Evolutionary conservation across 257 asterid genomes (phyloP), one percentile per base, ranked within the genome.

Genomic region (Solanum virginianum): DNA sequence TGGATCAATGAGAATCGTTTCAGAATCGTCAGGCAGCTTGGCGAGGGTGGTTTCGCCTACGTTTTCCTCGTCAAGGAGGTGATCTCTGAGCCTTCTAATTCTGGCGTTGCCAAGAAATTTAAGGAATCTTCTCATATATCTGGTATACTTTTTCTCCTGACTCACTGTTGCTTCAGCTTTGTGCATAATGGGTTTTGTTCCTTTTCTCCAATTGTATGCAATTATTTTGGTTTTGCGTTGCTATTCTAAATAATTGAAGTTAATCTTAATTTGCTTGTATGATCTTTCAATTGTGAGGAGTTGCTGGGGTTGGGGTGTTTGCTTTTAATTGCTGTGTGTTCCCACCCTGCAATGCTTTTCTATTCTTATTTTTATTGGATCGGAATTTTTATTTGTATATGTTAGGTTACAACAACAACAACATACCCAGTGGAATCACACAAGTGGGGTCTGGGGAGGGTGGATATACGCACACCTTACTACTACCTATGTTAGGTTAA

Each of bases 1-100:
- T 97, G 99, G 99, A 97, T 97, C 94, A 95, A 95, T 84, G 99
- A 97, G 85, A 95, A 97, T 62, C 93, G 99, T 69, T 97, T 97
- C 93, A 93, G 84, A 92, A 89, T 97, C 86, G 80, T 93, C 14
- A 89, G 98, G 89, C 97, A 94, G 94, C 96, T 97, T 16, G 99
- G 98, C 4, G 98, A 97, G 88, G 99, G 98, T 85, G 99, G 95
- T n/a, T 97, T 97, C 85, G 98, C 99, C 20, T 97, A 81, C 87
- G 99, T 95, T 41, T 97, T 16, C 92, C 97, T 97, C 68, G 98
- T 97, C 41, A 95, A 97, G 89, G 99, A 97, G 89, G 88, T 94
- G 80, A 88, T 89, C 66, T 68, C 98, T 22, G 98, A 97, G 87
- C 93, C 97, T 36, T 84, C 96, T 83, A 89, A 85, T 81, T 89